Evolutionary conservation across 768 basidiomycete species (phyloP), one percentile per base, ranked within the genome.

Genomic region (Tricholoma flavovirens): DNA sequence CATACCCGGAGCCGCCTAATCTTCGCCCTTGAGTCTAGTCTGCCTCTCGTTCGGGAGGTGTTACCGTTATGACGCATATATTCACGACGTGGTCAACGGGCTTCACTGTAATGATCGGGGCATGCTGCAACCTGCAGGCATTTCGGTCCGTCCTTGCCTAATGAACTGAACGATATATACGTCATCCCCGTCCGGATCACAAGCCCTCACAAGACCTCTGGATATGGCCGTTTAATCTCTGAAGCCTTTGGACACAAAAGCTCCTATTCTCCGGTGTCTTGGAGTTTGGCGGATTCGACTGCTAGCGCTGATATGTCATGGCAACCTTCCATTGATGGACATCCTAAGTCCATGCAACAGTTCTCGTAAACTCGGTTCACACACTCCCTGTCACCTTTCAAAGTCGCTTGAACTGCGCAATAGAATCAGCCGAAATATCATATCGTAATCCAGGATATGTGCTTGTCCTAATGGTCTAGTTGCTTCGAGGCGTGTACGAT

Each of bases 271-370:
- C 26, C n/a, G 46, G 32, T 38, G 0, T 33, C 29, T 42, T 24
- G 40, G 38, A 33, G 22, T 32, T 42, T 42, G 19, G 50, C 30
- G 38, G 38, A 32, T 49, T 42, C 48, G 26, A 53, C 51, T 52
- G 52, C 15, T n/a, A n/a, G n/a, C n/a, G n/a, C n/a, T 59, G 62
- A 61, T 61, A 64, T 60, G 59, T 51, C 63, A 57, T 62, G 63
- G 56, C 58, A 60, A 60, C 59, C 17, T 56, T 42, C 45, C 53
- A 19, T 38, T 56, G 58, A 62, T 62, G 56, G 59, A 43, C 26
- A 42, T 51, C 54, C 45, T 51, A 49, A 45, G 38, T 52, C 32
- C 43, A 53, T 52, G 38, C 43, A 51, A 36, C 42, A 42, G 43
- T 15, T 29, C 38, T 55, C 36, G 8, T n/a, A 49, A 30, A 29